Evolutionary conservation across 495 filamentous ascomycete species (phyloP), one percentile per base, ranked within the genome.

Genomic region (Trichoderma erinaceum): DNA sequence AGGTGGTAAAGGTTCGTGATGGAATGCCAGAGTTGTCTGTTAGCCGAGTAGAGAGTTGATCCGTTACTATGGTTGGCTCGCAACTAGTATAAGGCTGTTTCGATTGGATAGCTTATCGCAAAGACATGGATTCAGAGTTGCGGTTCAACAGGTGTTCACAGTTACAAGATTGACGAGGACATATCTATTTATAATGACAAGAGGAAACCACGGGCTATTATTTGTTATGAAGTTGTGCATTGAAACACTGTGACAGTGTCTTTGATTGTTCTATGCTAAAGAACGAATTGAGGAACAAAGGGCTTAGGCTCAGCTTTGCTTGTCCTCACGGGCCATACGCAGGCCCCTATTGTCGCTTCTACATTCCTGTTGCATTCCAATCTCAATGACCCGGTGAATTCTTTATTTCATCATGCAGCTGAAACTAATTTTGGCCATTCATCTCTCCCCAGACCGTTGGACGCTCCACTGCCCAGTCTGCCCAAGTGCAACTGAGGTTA

Each of bases 261-360:
- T 18, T 61, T 61, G 56, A 61, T 61, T 61, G 56, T 25, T 61
- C 29, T 12, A 29, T 29, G 7, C 25, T 61, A 61, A 61, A 27
- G 27, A 12, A 23, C 16, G 12, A 13, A 61, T 61, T 32, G 27
- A 61, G 27, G 10, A 32, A 29, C 56, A 61, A 61, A 61, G 27
- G n/a, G 27, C 56, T 11, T 13, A 21, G 35, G 5, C 35, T 7
- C 35, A 15, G 56, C 56, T 61, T 61, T 29, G 25, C 25, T 61
- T 32, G 13, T 15, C 56, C 23, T 61, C 56, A 61, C 56, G 56
- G 56, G n/a, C 56, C 56, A 21, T 32, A 2, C 2, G 25, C 10
- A 18, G 27, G 56, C 25, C 23, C 56, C 16, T 18, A 56, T 11
- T 25, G 27, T 25, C 56, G 56, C 56, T 25, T 25, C 56, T 12